A percentile compares a stretch with the other conserved stretches of the same genome.
phyloP scores from a whole-genome alignment of 139 green algal species.

The Chloropicon primus region DNA sequence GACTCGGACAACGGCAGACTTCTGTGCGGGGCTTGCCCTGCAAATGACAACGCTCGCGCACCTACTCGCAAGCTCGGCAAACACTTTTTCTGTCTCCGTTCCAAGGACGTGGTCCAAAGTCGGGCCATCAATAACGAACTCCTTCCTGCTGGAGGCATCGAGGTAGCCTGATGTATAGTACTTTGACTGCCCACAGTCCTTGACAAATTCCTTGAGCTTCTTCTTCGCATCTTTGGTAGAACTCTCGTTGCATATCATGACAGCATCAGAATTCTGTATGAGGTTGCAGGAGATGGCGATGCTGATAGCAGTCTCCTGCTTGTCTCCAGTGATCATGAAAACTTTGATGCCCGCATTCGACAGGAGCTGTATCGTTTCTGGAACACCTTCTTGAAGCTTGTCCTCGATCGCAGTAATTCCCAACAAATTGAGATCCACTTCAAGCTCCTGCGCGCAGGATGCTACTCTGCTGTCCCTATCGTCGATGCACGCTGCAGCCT shows the following conservation, averaged over 20 bases:
- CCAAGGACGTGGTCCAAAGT: constrained; percentile 54
- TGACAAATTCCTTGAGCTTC: constrained; percentile 5
- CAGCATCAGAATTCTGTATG: constrained; percentile 40
- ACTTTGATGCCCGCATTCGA: constrained; percentile 22
- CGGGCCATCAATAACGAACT: constrained; percentile 73
- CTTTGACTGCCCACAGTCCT: neutral
- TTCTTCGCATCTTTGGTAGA: constrained; percentile 16
- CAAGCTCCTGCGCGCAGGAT: constrained; percentile 26
- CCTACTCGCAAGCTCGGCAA: constrained; percentile 37
- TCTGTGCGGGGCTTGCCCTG: constrained; percentile 48
- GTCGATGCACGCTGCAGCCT: constrained; percentile 2
- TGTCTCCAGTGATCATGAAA: constrained; percentile 81
- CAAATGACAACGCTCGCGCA: constrained; percentile 48
- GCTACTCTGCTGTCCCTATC: neutral
- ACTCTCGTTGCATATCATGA: constrained; percentile 39
- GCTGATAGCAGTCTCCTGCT: constrained; percentile 86
- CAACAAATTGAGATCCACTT: constrained; percentile 54
- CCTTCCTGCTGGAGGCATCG: neutral
- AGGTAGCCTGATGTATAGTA: neutral
- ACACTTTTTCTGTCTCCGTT: constrained; percentile 9
- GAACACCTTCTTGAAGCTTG: constrained; percentile 62
- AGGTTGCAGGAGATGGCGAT: constrained; percentile 78
- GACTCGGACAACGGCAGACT: constrained; percentile 51
- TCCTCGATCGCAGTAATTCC: constrained; percentile 96
- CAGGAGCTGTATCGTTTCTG: neutral